Evolutionary conservation across 192 early-diverging fungal species (phyloP).

Genomic region (Anaeromyces robustus): DNA sequence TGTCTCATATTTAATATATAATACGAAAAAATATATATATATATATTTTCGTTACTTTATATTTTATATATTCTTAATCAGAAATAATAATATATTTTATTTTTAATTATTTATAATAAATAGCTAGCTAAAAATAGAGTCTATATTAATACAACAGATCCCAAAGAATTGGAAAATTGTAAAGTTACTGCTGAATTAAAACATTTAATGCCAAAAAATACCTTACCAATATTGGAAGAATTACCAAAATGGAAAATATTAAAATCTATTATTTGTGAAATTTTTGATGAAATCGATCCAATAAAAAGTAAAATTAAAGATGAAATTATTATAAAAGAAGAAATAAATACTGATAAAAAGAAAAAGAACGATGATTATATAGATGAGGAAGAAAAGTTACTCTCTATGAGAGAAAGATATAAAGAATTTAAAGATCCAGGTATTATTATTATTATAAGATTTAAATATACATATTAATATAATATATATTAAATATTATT

Average conservation of each 20-base stretch:
- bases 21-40: conserved; percentile 11
- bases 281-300: conserved; percentile 65
- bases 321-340: conserved; percentile 44
- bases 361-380: background rate
- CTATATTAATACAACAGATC: background rate
- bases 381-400: conserved; percentile 8
- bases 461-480: no score
- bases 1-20: conserved; percentile 28
- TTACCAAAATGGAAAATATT: conserved; percentile 84
- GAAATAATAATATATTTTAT: no score
- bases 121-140: background rate
- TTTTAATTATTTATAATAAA: background rate
- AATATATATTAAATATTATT: no score
- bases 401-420: background rate
- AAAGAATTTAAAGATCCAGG: conserved; percentile 11
- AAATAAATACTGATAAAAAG: conserved; percentile 30
- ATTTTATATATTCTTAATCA: no score
- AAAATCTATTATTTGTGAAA: conserved; percentile 9
- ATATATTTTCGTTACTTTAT: no score
- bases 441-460: conserved; percentile 21
- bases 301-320: conserved; percentile 31
- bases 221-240: conserved; percentile 65
- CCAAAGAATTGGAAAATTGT: background rate
- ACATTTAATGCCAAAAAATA: conserved; percentile 35
- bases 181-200: background rate